Evolutionary conservation across 2,329 filamentous ascomycete species (phyloP).

Genomic region (Dactylonectria estremocensis): DNA sequence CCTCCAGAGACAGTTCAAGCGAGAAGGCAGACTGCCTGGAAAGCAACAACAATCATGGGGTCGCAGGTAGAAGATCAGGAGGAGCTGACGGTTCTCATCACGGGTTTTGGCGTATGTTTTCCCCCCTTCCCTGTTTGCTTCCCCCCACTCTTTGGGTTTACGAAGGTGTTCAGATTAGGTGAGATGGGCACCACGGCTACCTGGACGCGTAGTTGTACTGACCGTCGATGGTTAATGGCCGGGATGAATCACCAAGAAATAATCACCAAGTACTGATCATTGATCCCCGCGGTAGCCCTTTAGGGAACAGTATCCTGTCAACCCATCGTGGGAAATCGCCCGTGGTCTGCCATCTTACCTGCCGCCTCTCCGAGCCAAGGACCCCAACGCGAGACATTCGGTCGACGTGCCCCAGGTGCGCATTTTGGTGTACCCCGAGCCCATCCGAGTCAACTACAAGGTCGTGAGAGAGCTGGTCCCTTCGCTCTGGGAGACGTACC

Average conservation of each 20-base stretch:
- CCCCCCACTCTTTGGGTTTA: constrained; percentile 13
- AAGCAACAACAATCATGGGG: constrained; percentile 48
- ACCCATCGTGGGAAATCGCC: constrained; percentile 87
- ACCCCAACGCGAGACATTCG: constrained; percentile 49
- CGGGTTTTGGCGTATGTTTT: constrained; percentile 71
- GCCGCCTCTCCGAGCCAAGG: constrained; percentile 64
- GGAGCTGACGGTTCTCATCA: constrained; percentile 72
- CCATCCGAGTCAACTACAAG: constrained; percentile 81
- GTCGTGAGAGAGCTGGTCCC: constrained; percentile 76
- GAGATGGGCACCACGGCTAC: constrained; percentile 14
- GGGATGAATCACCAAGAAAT: background rate
- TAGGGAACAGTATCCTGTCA: constrained; percentile 77
- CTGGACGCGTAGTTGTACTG: background rate
- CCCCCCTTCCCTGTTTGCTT: constrained; percentile 9
- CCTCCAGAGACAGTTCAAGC: background rate
- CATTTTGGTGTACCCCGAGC: constrained; percentile 75
- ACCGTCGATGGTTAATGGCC: background rate
- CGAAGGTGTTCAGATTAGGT: constrained; percentile 26
- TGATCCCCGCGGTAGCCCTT: constrained; percentile 74
- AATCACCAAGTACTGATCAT: constrained; percentile 37
- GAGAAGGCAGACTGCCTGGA: background rate
- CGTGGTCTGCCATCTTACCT: constrained; percentile 76
- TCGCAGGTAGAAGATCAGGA: constrained; percentile 56
- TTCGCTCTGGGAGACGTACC: constrained; percentile 66
- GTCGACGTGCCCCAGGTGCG: constrained; percentile 64